A percentile compares a stretch with the other conserved stretches of the same genome.
phyloP scores from a whole-genome alignment of 1,284 basidiomycete genomes.

The Cutaneotrichosporon sp. region DNA sequence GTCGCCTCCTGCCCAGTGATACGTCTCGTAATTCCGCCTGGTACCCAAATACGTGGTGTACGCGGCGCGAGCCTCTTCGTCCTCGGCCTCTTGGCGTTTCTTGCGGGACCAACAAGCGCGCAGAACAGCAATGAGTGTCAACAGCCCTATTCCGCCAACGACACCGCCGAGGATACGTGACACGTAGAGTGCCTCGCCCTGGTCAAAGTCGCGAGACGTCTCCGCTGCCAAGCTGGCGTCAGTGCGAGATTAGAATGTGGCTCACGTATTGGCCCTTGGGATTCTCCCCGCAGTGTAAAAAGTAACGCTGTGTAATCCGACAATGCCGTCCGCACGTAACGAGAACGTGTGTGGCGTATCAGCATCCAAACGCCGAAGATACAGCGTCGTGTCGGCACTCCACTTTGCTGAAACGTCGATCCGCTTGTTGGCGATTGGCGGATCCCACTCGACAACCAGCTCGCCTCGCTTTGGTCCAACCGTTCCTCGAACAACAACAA shows the following conservation, averaged over 20 bases:
- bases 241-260: not conserved
- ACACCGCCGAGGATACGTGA: conserved; percentile 3
- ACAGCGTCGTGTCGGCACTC: not conserved
- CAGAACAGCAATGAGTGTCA: conserved; percentile 1
- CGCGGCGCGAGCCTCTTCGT: not conserved
- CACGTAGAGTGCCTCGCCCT: not conserved
- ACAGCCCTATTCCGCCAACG: not conserved
- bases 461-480: not conserved
- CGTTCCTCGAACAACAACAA: not conserved
- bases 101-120: not conserved
- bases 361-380: not conserved
- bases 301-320: not conserved
- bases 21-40: not conserved
- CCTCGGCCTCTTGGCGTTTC: not conserved
- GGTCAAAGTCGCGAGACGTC: not conserved
- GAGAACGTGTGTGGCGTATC: not conserved
- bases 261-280: not conserved
- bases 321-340: not conserved
- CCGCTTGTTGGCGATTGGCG: not conserved
- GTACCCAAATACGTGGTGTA: not conserved
- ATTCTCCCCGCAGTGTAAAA: not conserved
- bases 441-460: not conserved
- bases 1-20: not conserved
- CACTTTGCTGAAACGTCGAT: not conserved
- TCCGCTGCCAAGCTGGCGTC: not conserved